Base-by-base conservation (phyloP, 192 early-diverging fungal genomes). In the Helicostylum pulchrum region DNA sequence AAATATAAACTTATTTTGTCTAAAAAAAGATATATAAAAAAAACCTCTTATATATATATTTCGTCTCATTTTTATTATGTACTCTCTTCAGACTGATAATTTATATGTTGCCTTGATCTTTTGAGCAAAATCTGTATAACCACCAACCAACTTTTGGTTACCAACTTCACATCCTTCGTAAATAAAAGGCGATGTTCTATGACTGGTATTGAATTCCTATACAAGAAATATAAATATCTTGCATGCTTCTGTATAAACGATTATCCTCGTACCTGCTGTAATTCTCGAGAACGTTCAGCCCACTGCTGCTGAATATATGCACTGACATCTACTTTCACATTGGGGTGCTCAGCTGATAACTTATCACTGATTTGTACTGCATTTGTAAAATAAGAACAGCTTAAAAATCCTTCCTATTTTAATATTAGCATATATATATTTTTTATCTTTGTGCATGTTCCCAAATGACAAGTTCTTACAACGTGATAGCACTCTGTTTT, bases 131-230 rank as follows among this genome's bases (percentile, higher is more conserved):
- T 72, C 73, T 2, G 52, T 65, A 49, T 75, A 80, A 14, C 78
- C 78, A 11, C 78, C 78, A 34, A 80, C 51, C 39, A 75, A 68
- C 64, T 61, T 68, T 36, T 67, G 64, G 7, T 72, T 45, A 10
- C 53, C 34, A 32, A 49, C 26, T 8, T 56, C 65, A 69, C 78
- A 80, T 4, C 78, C 78, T 58, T 80, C 75, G 57, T 80, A 80
- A 54, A 80, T 75, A 46, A 80, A 80, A 20, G 78, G 78, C 0
- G 78, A 80, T 17, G 78, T 72, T 42, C 57, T 60, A 54, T 80
- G 78, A 17, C 48, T 43, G 32, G 68, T 51, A 30, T 64, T 50
- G 19, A 65, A 61, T 15, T 67, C 44, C 54, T 65, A 30, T 51
- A 49, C 19, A 36, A 26, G 39, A 48, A 42, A 39, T 6, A 48